phyloP scores from a whole-genome alignment of 495 filamentous ascomycete species.

The Penicillium flavigenum region DNA sequence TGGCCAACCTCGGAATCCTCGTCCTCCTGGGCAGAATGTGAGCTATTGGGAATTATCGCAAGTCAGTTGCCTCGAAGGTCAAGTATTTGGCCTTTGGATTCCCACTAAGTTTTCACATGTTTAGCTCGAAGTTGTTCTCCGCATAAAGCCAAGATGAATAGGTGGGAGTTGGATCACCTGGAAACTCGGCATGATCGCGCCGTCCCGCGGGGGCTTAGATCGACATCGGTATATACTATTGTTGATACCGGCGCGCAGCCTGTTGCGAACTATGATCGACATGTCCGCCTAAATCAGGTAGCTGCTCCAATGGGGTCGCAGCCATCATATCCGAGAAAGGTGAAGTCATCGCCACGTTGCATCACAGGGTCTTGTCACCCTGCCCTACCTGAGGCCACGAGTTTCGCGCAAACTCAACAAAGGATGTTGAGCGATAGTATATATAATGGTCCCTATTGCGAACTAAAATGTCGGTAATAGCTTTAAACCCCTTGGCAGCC shows the following conservation, averaged over 20 bases:
- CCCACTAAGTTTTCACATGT: background rate
- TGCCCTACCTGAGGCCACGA: constrained; percentile 17
- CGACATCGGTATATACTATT: background rate
- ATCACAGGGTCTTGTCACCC: constrained; percentile 31
- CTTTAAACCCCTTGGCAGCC: constrained; percentile 8
- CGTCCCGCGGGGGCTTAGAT: constrained; percentile 7
- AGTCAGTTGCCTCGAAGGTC: background rate
- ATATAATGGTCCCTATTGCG: constrained; percentile 16
- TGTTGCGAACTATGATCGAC: constrained; percentile 22
- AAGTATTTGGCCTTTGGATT: background rate
- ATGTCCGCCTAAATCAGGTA: background rate
- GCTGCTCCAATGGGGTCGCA: constrained; percentile 12
- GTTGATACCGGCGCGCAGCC: constrained; percentile 10
- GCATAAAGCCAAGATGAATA: constrained; percentile 15
- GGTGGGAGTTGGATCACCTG: constrained; percentile 23
- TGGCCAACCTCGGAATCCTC: background rate
- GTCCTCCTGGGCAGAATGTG: background rate
- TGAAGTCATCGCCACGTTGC: constrained; percentile 17
- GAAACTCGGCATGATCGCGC: constrained; percentile 24
- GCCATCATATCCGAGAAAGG: background rate
- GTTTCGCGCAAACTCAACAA: background rate
- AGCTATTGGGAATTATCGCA: background rate
- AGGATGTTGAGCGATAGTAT: background rate
- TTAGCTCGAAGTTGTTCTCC: constrained; percentile 1
- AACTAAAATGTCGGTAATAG: background rate